phyloP scores from a whole-genome alignment of 164 flowering plant genomes.

The Annona squamosa region DNA sequence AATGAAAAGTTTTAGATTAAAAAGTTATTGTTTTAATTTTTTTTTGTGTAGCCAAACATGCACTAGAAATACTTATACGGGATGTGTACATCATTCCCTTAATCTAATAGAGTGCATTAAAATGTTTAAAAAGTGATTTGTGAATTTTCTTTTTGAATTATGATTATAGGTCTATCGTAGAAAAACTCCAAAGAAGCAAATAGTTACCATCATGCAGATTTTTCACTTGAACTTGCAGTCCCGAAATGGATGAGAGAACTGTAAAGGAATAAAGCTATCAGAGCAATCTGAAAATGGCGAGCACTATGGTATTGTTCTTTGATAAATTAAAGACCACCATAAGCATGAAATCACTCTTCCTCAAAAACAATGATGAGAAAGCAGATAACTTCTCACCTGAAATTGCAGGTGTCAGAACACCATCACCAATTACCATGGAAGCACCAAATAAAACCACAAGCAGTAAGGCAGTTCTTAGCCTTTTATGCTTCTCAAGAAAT shows the following conservation, averaged over 20 bases:
- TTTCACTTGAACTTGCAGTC: constrained; percentile 31
- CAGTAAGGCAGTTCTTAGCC: constrained; percentile 37
- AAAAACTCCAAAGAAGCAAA: neutral
- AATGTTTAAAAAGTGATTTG: too few relatives aligned
- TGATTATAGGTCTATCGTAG: neutral
- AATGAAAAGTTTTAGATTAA: too few relatives aligned
- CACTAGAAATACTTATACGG: too few relatives aligned
- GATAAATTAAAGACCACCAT: neutral
- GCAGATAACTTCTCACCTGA: constrained; percentile 34
- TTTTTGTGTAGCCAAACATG: too few relatives aligned
- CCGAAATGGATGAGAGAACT: constrained; percentile 63
- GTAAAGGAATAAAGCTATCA: constrained; percentile 15
- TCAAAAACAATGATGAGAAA: neutral
- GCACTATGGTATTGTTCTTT: neutral
- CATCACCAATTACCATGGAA: constrained; percentile 45
- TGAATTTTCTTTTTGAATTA: neutral
- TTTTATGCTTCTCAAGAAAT: constrained; percentile 51
- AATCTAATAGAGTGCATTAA: too few relatives aligned
- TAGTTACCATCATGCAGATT: constrained; percentile 35
- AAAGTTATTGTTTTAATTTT: too few relatives aligned
- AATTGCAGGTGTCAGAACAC: constrained; percentile 63
- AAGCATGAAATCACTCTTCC: neutral
- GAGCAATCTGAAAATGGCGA: neutral
- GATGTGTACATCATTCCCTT: too few relatives aligned
- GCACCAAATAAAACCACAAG: constrained; percentile 55